Base-by-base conservation (phyloP, 306 rosid species). In the Sophora flavescens region DNA sequence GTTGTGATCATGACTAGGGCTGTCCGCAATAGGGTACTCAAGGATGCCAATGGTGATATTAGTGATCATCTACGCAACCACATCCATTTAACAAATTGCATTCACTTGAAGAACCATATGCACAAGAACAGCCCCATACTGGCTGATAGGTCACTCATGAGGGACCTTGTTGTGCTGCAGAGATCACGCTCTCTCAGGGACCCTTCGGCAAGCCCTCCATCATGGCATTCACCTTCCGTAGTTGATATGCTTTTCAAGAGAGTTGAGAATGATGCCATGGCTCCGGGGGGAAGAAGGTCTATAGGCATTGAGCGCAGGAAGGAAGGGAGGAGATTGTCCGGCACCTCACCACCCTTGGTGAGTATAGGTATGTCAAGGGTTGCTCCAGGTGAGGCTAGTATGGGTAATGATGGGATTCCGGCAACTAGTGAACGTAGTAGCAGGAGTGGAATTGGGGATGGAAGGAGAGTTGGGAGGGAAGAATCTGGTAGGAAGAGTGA, bases 51-150 rank as follows among this genome's bases (percentile, higher is more conserved):
- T 86, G 99, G 98, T 87, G 96, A 91, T 80, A 89, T 91, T 64
- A 82, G 93, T 83, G 99, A 92, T 74, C 99, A 96, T 91, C 86
- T 96, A 51, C 92, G 98, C 59, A 96, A 96, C 87, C 98, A 92
- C 77, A 91, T 96, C 58, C 99, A 96, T 86, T 88, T 96, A 87
- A 96, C 98, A 47, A 96, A 92, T 83, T 96, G 99, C 81, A 96
- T 96, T 82, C 99, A 92, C 89, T 83, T 96, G 91, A 96, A 96
- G 96, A 96, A 96, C 80, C 99, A 96, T 59, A 92, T 96, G 98
- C 99, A 96, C 83, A 96, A 91, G 87, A 93, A 91, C 75, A 96
- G 99, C 79, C 98, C 99, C 60, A 89, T 92, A 53, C 18, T 96
- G 72, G 80, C 98, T 28, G 93, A 96, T 76, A 88, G 99, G 87